A percentile compares a stretch with the other conserved stretches of the same genome.
Evolutionary conservation across 1,139 yeast species (phyloP).

Genomic region (Zygosaccharomyces pseudobailii): DNA sequence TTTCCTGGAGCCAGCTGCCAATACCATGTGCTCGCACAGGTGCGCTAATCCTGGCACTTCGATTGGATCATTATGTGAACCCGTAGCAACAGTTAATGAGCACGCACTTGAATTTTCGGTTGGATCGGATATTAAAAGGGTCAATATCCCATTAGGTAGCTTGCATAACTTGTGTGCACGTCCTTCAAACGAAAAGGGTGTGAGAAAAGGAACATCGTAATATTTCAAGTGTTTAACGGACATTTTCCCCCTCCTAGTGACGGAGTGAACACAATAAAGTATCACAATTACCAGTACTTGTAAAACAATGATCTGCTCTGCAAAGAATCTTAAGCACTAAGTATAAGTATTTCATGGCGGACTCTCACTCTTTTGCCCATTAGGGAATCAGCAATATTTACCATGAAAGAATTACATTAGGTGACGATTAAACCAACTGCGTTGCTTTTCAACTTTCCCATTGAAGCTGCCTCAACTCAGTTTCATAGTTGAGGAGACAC

Average conservation of each 20-base stretch:
- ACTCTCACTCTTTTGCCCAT: not conserved
- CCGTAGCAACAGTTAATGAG: constrained; percentile 53
- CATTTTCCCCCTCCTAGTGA: constrained; percentile 7
- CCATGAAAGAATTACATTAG: too few species aligned
- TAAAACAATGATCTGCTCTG: not conserved
- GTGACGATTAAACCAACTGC: too few species aligned
- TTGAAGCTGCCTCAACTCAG: constrained; percentile 1
- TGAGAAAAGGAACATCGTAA: constrained; percentile 37
- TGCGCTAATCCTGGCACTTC: constrained; percentile 62
- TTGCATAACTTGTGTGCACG: constrained; percentile 43
- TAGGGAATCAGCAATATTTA: constrained; percentile 1
- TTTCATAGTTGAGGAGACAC: not conserved
- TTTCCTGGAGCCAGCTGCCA: constrained; percentile 50
- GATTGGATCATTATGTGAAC: constrained; percentile 59
- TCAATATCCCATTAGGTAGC: constrained; percentile 50
- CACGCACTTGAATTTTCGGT: constrained; percentile 43
- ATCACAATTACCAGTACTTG: not conserved
- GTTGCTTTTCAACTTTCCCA: not conserved
- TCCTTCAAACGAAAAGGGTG: constrained; percentile 33
- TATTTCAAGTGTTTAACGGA: constrained; percentile 18
- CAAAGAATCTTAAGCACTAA: too few species aligned
- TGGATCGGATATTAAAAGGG: constrained; percentile 56
- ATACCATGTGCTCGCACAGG: constrained; percentile 65
- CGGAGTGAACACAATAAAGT: not conserved
- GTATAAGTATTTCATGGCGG: too few species aligned